Base-by-base conservation (phyloP, 2,329 filamentous ascomycete species). In the Pseudogymnoascus sp. region DNA sequence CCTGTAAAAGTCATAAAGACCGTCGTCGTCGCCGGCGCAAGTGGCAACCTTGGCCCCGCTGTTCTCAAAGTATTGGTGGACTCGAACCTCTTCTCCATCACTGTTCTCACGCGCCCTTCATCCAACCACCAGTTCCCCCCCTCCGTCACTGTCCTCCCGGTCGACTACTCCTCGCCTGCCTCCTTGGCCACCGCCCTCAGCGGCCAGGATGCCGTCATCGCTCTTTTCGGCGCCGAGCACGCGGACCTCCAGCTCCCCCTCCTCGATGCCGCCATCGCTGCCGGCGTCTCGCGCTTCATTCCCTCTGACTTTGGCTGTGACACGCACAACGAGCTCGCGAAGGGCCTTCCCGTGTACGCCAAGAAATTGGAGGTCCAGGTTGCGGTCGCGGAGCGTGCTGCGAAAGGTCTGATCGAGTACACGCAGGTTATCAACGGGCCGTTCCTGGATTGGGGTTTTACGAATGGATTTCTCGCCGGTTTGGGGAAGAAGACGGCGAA, bases 211-310 rank as follows among this genome's bases (percentile, higher is more conserved):
- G 83, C 80, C 0, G 74, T 84, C 5, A 67, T 87, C 58, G 79
- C 77, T 3, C 72, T 77, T 0, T 73, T 85, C 23, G 69, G 65
- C 21, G 52, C 23, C 2, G 58, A 63, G 5, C 67, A 66, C 1
- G n/a, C 70, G 1, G 72, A 70, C 15, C 72, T 72, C 3, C 83
- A 86, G 67, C 70, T 71, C 12, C 69, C 73, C 15, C 67, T 85
- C 59, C 75, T 85, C 48, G 79, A 86, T 56, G 83, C 82, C 1
- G 76, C 82, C 12, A 75, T 81, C 45, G 77, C 76, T 5, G 82
- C 82, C 0, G 79, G 81, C 6, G 82, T 86, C 5, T 76, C 80
- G 65, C 76, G 82, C n/a, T 83, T 85, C 72, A 72, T 86, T 26
- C 82, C 83, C 1, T 80, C 80, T 2, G 82, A 86, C 60, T 86